These are phyloP conservation scores for Brettanomyces sp. DNA, from an alignment of 805 yeast species.

Conservation along the genomic window DNA sequence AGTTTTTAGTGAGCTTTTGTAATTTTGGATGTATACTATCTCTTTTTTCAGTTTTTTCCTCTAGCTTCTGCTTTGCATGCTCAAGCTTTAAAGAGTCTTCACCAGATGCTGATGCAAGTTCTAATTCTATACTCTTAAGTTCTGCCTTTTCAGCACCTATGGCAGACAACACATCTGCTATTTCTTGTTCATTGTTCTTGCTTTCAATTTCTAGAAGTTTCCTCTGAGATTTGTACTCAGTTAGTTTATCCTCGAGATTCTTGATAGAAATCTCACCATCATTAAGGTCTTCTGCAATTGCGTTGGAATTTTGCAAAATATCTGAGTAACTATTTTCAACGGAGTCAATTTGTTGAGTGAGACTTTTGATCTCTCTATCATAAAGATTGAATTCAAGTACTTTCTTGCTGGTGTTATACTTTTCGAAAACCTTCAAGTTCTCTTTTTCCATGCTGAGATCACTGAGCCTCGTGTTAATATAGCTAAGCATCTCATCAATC, in stretches of 20 bases:
- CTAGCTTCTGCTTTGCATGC: constrained; percentile 21
- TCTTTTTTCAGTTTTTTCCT: constrained; percentile 29
- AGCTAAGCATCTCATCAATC: constrained; percentile 62
- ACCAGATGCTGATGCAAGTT: constrained; percentile 5
- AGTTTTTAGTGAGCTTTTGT: constrained; percentile 29
- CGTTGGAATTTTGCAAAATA: constrained; percentile 42
- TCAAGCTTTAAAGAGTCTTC: constrained; percentile 14
- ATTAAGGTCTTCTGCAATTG: constrained; percentile 46
- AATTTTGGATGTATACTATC: constrained; percentile 31
- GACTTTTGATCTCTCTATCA: constrained; percentile 63
- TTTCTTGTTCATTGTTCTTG: constrained; percentile 41
- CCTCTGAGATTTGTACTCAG: constrained; percentile 36
- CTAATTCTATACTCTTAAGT: constrained; percentile 24
- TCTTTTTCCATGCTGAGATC: constrained; percentile 77
- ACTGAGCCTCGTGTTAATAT: constrained; percentile 59
- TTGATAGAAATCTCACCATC: constrained; percentile 46
- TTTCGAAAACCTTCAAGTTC: constrained; percentile 64
- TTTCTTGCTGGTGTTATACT: constrained; percentile 57
- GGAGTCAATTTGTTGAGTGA: constrained; percentile 49
- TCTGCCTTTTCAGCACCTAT: constrained; percentile 36
- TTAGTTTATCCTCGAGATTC: constrained; percentile 36
- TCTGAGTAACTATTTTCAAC: constrained; percentile 50
- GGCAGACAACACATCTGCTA: constrained; percentile 36
- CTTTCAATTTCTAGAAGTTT: constrained; percentile 48
- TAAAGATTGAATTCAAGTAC: constrained; percentile 65